These are phyloP conservation scores for Piper betle DNA, from an alignment of 164 flowering plant genomes.

Conservation along the genomic window DNA sequence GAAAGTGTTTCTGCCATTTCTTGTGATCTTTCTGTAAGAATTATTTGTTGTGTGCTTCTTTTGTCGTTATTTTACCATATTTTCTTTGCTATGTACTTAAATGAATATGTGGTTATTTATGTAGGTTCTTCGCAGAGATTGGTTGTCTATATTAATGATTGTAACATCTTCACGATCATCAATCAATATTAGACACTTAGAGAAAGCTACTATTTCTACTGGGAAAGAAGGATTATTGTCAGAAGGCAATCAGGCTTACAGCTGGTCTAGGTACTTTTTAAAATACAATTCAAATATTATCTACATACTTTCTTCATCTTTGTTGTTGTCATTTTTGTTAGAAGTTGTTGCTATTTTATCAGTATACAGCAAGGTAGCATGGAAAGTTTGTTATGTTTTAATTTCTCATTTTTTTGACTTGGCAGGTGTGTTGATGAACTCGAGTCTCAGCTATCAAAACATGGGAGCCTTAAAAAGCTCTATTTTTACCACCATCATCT, in stretches of 20 bases:
- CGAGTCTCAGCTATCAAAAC: slow-evolving; percentile 68
- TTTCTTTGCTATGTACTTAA: neutral
- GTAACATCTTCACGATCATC: slow-evolving; percentile 95
- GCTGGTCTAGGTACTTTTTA: slow-evolving; percentile 78
- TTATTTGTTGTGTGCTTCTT: neutral
- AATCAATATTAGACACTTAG: slow-evolving; percentile 91
- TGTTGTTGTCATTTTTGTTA: neutral
- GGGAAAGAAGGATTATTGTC: slow-evolving; percentile 96
- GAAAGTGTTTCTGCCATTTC: slow-evolving; percentile 75
- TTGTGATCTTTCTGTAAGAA: slow-evolving; percentile 86
- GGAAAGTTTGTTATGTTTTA: neutral
- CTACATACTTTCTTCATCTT: neutral
- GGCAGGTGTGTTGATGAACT: slow-evolving; percentile 92
- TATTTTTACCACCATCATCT: slow-evolving; percentile 96
- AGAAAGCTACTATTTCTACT: slow-evolving; percentile 97
- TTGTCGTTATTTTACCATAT: neutral
- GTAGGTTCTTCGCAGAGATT: slow-evolving; percentile 84
- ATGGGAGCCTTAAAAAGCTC: slow-evolving; percentile 83
- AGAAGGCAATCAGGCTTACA: slow-evolving; percentile 93
- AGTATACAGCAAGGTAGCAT: neutral
- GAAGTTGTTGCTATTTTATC: too few species aligned
- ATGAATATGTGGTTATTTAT: slow-evolving; percentile 3
- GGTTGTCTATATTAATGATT: slow-evolving; percentile 90
- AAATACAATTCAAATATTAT: neutral
- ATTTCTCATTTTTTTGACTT: neutral